Percentiles rank a stretch among this genome's conserved stretches.
phyloP scores from a whole-genome alignment of 495 filamentous ascomycete genomes.

The Annulohypoxylon bovei region DNA sequence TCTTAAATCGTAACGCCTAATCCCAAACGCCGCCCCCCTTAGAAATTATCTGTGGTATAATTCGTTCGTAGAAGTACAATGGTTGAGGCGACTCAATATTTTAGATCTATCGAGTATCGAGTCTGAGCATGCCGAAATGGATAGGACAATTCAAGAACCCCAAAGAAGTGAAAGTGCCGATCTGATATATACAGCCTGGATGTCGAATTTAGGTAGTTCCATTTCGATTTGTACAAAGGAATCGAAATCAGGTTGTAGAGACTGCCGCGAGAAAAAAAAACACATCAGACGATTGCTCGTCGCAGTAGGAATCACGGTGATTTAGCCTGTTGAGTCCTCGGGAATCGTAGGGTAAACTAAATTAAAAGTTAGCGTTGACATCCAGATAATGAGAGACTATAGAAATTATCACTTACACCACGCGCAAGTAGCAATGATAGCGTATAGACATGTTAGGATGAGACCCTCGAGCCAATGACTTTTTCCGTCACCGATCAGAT shows the following conservation, averaged over 20 bases:
- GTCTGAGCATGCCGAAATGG: not conserved
- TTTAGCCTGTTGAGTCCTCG: slow-evolving; percentile 10
- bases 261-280: not conserved
- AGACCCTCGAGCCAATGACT: slow-evolving; percentile 78
- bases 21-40: not conserved
- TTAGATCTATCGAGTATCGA: not conserved
- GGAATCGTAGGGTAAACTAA: slow-evolving; percentile 30
- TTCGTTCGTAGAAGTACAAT: not conserved
- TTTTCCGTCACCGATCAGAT: slow-evolving; percentile 75
- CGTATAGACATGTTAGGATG: slow-evolving; percentile 75
- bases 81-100: slow-evolving; percentile 5
- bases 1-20: slow-evolving; percentile 1
- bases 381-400: not conserved
- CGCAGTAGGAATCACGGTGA: not conserved
- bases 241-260: slow-evolving; percentile 57
- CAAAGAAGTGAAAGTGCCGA: not conserved
- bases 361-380: slow-evolving; percentile 7
- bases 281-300: not conserved
- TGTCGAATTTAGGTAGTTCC: not conserved
- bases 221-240: slow-evolving; percentile 3
- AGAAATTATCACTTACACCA: slow-evolving; percentile 55
- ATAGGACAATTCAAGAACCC: not conserved
- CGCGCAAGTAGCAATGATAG: slow-evolving; percentile 72
- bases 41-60: not conserved
- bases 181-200: slow-evolving; percentile 3